Base-by-base conservation (phyloP, 345 rosid species). In the Eucalyptus tenuipes region DNA sequence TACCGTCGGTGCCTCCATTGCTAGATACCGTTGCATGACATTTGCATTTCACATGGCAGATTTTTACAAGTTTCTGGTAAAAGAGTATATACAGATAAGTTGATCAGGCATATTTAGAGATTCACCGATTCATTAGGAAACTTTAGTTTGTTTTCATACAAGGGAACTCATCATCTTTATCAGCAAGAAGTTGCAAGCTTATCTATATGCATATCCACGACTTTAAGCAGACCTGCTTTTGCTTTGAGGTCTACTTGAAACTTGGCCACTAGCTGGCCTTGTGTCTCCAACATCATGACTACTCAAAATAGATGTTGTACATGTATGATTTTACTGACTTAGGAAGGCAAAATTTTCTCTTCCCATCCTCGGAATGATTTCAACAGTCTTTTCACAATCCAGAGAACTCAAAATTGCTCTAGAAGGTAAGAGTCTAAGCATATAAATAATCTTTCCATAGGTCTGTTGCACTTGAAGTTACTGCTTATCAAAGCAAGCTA, bases 401-500 rank as follows among this genome's bases (percentile, higher is more conserved):
- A 75, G 45, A 37, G 47, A 75, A 75, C 47, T 75, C 82, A 75
- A 37, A 71, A 75, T 75, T 75, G 14, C 47, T 75, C 47, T 75
- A 40, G 47, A 75, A 75, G 82, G 82, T 75, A 75, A 75, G 82
- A 17, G 14, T 75, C 27, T 75, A 40, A 37, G 82, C 82, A 75
- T 25, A 75, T 40, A 75, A 75, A 75, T 75, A 2, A 75, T 75
- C 47, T 75, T 25, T 75, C 47, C 27, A 20, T 20, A 40, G 40
- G 44, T 85, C 33, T 88, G 48, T 14, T 45, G 64, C 84, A 88
- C 89, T 88, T 88, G 87, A 85, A 88, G 47, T 85, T 88, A 84
- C 64, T 90, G 91, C 91, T 61, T 91, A 90, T 84, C 89, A 87
- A 92, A 92, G 94, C 94, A 93, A 93, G 88, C 88, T 85, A 87